A percentile compares a stretch with the other conserved stretches of the same genome.
These are phyloP conservation scores for Globisporangium radiosum DNA, from an alignment of 352 stramenopile species.

Conservation along the genomic window DNA sequence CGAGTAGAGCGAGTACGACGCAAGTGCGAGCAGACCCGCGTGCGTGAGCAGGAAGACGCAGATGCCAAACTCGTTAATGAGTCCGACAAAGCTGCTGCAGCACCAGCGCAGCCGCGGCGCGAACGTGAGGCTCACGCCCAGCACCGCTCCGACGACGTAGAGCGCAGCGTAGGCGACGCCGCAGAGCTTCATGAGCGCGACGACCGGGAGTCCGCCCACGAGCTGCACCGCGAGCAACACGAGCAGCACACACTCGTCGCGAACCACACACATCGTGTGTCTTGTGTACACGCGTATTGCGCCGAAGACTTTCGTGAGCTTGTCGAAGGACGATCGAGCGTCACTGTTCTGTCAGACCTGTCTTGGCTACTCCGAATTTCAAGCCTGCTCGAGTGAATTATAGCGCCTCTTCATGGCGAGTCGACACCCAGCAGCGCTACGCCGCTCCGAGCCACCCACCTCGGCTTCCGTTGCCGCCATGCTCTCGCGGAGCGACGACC, in stretches of 20 bases:
- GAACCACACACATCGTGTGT: conserved; percentile 30
- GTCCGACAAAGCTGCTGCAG: conserved; percentile 20
- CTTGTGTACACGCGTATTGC: no score
- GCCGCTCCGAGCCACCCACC: background rate
- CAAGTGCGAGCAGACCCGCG: conserved; percentile 26
- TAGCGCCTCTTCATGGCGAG: no score
- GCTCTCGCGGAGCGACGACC: background rate
- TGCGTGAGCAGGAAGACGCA: conserved; percentile 37
- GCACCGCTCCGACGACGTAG: conserved; percentile 26
- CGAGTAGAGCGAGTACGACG: conserved; percentile 30
- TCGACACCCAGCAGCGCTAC: no score
- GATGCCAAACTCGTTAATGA: conserved; percentile 38
- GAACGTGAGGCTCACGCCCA: conserved; percentile 37
- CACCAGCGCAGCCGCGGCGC: conserved; percentile 29
- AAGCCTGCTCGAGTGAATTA: no score
- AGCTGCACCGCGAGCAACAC: conserved; percentile 32
- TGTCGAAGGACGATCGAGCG: no score
- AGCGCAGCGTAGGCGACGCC: conserved; percentile 27
- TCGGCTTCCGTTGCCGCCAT: background rate
- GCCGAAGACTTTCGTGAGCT: no score
- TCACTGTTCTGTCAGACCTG: no score
- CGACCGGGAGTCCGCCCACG: conserved; percentile 30
- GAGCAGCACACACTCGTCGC: conserved; percentile 41
- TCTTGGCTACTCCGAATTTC: no score
- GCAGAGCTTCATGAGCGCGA: conserved; percentile 44